Evolutionary conservation across 1,284 basidiomycete genomes (phyloP), one percentile per base, ranked within the genome.

Genomic region (Ganoderma sinense): DNA sequence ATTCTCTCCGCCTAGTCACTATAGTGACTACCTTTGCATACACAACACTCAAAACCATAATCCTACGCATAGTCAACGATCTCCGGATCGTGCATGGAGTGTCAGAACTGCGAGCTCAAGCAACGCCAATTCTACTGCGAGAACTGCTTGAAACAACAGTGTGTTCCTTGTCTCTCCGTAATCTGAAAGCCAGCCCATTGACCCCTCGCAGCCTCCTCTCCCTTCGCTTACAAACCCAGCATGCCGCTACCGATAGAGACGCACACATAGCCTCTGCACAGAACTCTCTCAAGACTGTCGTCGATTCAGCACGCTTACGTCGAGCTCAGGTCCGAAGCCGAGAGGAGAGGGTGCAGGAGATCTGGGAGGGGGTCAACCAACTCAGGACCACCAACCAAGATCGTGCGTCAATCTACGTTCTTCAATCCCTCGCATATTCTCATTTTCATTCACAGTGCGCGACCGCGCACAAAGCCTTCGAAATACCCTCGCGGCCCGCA

Each of bases 81-180:
- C 68, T 26, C 6, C 62, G 68, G 68, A 69, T 67, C 64, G 70
- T 71, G 71, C 26, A 90, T 91, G 89, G 89, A 92, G 75, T 92
- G 91, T 80, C 83, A 82, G 71, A 90, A 87, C 72, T 92, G 91
- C 75, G 89, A 92, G 76, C 84, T 89, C 67, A 87, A 82, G 74
- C 89, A 91, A 73, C 84, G 89, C 16, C 88, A 89, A 65, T 91
- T 91, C 79, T 87, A 85, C 75, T 92, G 90, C 75, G 84, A 85
- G 69, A 85, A 83, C 65, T 92, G 90, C 76, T 78, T 91, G 36
- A 83, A 82, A 69, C 83, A 81, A 56, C 88, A 90, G 90, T 91
- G 70, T 72, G 88, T 80, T 60, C 16, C 39, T 18, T 72, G n/a
- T n/a, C n/a, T n/a, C n/a, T n/a, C n/a, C n/a, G n/a, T n/a, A n/a